These are phyloP conservation scores for Kregervanrija pseudodelftensis DNA, from an alignment of 805 yeast species.

Conservation along the genomic window DNA sequence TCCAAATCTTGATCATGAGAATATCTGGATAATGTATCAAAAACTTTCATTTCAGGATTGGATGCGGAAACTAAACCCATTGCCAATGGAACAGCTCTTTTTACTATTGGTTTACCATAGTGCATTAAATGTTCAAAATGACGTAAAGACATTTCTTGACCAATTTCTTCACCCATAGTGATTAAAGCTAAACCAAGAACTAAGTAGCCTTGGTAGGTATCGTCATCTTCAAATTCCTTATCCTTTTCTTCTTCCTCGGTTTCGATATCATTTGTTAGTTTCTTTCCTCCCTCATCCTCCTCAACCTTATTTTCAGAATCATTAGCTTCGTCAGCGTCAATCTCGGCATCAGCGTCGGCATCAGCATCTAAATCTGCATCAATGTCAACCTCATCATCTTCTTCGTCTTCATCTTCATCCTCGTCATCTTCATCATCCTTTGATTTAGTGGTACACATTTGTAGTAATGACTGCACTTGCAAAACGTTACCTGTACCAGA, in stretches of 20 bases:
- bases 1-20: constrained; percentile 93
- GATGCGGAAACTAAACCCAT: constrained; percentile 92
- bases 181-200: constrained; percentile 91
- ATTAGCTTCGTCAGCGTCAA: constrained; percentile 35
- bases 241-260: constrained; percentile 27
- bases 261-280: constrained; percentile 16
- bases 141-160: constrained; percentile 94
- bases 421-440: constrained; percentile 50
- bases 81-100: constrained; percentile 96
- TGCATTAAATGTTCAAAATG: constrained; percentile 98
- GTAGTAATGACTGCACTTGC: constrained; percentile 84
- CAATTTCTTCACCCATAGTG: constrained; percentile 97
- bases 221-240: constrained; percentile 39
- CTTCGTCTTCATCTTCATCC: constrained; percentile 45
- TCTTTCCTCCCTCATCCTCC: constrained; percentile 19
- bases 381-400: constrained; percentile 30
- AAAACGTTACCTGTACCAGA: constrained; percentile 97
- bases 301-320: constrained; percentile 44
- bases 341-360: constrained; percentile 28
- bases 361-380: constrained; percentile 21
- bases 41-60: constrained; percentile 94
- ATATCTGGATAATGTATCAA: constrained; percentile 90
- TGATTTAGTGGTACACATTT: constrained; percentile 75
- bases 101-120: constrained; percentile 86
- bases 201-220: constrained; percentile 73